phyloP scores from a whole-genome alignment of 1,139 yeast species.

The Yamadazyma kanchanaburiensis region DNA sequence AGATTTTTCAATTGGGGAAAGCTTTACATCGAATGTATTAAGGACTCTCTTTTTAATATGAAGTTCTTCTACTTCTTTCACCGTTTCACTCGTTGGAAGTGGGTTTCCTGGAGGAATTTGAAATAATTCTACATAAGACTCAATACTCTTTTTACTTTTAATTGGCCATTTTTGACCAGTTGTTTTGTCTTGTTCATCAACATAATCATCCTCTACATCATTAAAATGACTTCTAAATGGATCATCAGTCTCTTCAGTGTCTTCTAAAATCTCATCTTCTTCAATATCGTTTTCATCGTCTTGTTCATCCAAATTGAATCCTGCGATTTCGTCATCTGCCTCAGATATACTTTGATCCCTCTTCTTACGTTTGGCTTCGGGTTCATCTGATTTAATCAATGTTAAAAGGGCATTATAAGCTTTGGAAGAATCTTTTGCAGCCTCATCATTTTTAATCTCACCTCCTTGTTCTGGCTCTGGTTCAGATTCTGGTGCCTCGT shows the following conservation, averaged over 20 bases:
- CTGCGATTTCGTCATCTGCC: not conserved
- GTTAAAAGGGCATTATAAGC: conserved; percentile 80
- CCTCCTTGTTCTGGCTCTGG: conserved; percentile 10
- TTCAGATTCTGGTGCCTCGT: conserved; percentile 5
- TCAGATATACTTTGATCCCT: not conserved
- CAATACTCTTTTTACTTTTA: conserved; percentile 12
- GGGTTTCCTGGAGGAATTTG: conserved; percentile 31
- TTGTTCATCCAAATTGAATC: conserved; percentile 21
- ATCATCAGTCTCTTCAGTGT: conserved; percentile 36
- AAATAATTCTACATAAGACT: conserved; percentile 21
- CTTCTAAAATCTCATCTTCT: conserved; percentile 25
- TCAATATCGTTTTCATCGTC: conserved; percentile 27
- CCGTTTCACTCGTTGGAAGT: conserved; percentile 7
- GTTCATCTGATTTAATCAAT: conserved; percentile 55
- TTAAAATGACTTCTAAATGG: conserved; percentile 81
- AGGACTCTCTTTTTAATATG: conserved; percentile 29
- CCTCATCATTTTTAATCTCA: not conserved
- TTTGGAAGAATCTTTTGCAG: conserved; percentile 17
- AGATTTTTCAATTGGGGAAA: conserved; percentile 21
- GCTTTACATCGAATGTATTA: conserved; percentile 21
- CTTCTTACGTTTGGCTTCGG: conserved; percentile 13
- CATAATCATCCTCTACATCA: conserved; percentile 39
- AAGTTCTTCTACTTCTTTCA: conserved; percentile 10
- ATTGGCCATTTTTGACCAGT: conserved; percentile 26
- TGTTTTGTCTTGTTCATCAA: conserved; percentile 30